Evolutionary conservation across 805 yeast genomes (phyloP).

Genomic region (Lachancea quebecensis): DNA sequence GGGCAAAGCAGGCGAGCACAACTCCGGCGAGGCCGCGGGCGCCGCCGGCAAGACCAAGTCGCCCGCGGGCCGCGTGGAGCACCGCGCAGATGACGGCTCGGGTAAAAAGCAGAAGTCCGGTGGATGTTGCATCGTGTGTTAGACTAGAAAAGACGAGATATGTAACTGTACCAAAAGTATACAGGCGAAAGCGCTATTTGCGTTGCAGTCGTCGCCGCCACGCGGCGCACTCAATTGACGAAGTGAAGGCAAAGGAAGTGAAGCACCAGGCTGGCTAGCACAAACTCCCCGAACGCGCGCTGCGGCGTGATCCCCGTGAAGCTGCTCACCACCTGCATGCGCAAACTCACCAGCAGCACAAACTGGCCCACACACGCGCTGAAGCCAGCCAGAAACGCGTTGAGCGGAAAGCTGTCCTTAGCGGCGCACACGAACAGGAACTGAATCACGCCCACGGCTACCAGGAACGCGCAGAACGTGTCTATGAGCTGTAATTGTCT

Average conservation of each 20-base stretch:
- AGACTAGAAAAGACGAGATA: background rate
- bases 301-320: conserved; percentile 43
- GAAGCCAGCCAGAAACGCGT: conserved; percentile 93
- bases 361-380: conserved; percentile 91
- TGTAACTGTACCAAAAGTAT: no score
- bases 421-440: conserved; percentile 67
- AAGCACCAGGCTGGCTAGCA: conserved; percentile 77
- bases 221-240: conserved; percentile 47
- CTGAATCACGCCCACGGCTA: conserved; percentile 68
- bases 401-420: conserved; percentile 87
- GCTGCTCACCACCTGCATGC: conserved; percentile 58
- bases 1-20: background rate
- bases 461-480: conserved; percentile 65
- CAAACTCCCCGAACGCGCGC: conserved; percentile 80
- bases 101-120: conserved; percentile 21
- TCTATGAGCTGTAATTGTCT: conserved; percentile 63
- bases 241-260: conserved; percentile 90
- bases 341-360: conserved; percentile 74
- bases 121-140: conserved; percentile 32
- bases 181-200: no score
- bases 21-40: conserved; percentile 3
- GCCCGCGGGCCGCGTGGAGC: conserved; percentile 4
- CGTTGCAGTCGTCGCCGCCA: no score
- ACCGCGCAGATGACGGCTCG: conserved; percentile 1
- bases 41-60: background rate